Evolutionary conservation across 1,284 basidiomycete genomes (phyloP), one percentile per base, ranked within the genome.

Genomic region (Cryptococcus neoformans): DNA sequence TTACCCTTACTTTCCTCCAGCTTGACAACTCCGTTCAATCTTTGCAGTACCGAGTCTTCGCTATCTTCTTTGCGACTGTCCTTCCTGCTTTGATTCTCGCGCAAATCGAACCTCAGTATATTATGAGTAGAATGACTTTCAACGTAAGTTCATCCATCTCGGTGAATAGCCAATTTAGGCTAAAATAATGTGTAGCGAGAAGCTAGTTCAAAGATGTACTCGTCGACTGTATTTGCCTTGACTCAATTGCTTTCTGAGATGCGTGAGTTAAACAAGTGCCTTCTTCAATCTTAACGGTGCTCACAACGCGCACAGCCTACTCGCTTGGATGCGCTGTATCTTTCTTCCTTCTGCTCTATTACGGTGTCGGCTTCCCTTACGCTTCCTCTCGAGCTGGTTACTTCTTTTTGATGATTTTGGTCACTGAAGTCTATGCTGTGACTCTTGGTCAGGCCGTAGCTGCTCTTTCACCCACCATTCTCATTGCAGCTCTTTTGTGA

Each of bases 1-100:
- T 92, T 55, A 87, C 87, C 36, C 80, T 97, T 52, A 89, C 90
- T 11, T 93, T 93, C 84, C 79, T 97, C 55, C 85, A 88, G 70
- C 80, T 93, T 21, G 83, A 83, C 51, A 78, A 84, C 65, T 86
- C 85, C 59, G 62, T 84, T 42, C 83, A 86, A 49, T 85, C 88
- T 49, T 78, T 96, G 35, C 89, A 97, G 70, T 94, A 92, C 80
- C 83, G 90, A 41, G 84, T 91, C 40, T 93, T 93, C 75, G 72
- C 75, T 49, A 63, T 74, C 57, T 80, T 80, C 72, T 79, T 80
- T 55, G 68, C 69, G 46, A 70, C 67, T 41, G 66, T 77, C 36
- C 61, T 74, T 44, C 73, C 71, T 6, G 69, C 69, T 28, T 64
- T 75, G 37, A 64, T 78, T 35, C 63, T 76, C 41, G 69, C 72